Evolutionary conservation across 345 rosid genomes (phyloP).

Genomic region (Gynandropsis gynandra): DNA sequence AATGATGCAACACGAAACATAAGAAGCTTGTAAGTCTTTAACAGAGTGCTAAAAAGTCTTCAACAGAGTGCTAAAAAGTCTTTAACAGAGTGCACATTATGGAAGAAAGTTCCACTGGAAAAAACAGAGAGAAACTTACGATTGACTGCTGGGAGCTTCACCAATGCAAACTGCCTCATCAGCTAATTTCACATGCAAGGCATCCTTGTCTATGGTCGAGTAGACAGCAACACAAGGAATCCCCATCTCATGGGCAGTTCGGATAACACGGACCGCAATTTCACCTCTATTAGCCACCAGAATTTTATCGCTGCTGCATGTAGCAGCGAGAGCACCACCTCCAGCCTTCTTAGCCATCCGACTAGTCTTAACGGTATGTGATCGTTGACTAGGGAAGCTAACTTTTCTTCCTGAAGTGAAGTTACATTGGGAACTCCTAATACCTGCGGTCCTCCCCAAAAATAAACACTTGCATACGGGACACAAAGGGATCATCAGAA

Average conservation of each 20-base stretch:
- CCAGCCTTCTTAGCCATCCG: slow-evolving; percentile 30
- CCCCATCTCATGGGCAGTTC: slow-evolving; percentile 96
- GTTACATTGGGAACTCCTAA: slow-evolving; percentile 60
- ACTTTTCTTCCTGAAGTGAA: slow-evolving; percentile 43
- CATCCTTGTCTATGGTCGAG: slow-evolving; percentile 92
- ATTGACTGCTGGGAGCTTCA: slow-evolving; percentile 97
- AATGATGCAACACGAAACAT: too few relatives aligned
- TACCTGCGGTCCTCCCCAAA: slow-evolving; percentile 34
- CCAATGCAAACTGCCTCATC: slow-evolving; percentile 97
- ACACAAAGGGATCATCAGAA: neutral
- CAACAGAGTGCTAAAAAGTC: neutral
- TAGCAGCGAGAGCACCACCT: slow-evolving; percentile 53
- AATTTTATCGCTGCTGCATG: slow-evolving; percentile 67
- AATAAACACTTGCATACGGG: slow-evolving; percentile 43
- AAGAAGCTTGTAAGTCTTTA: too few relatives aligned
- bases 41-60: neutral
- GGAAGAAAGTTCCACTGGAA: slow-evolving; percentile 1
- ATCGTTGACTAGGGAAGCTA: slow-evolving; percentile 46
- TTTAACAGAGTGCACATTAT: neutral
- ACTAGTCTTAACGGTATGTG: slow-evolving; percentile 29
- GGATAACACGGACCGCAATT: slow-evolving; percentile 88
- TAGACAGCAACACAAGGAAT: slow-evolving; percentile 98
- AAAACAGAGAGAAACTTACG: slow-evolving; percentile 42
- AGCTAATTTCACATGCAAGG: slow-evolving; percentile 90
- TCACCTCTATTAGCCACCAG: slow-evolving; percentile 95